Conservation (phyloP, 2,329 filamentous ascomycete genomes). For the Colletotrichum gigasporum region DNA sequence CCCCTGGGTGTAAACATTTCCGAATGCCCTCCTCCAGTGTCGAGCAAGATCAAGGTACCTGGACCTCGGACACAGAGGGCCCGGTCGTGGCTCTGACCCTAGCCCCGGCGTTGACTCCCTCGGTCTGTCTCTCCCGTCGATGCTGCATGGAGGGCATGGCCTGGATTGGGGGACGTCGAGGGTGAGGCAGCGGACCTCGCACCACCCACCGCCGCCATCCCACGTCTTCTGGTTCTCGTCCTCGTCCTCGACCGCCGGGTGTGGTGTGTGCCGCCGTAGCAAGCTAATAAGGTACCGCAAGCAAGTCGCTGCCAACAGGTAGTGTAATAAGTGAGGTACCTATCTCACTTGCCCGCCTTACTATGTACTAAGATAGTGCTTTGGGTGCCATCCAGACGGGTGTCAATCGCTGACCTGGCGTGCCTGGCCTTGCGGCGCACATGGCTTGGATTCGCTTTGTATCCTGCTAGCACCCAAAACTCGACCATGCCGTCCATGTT, state of each 20-base stretch:
- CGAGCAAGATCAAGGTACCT: background rate
- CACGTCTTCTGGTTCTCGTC: background rate
- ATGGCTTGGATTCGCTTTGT: conserved; percentile 4
- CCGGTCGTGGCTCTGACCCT: conserved; percentile 24
- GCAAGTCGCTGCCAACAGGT: too few species aligned
- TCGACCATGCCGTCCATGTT: background rate
- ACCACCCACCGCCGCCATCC: conserved; percentile 8
- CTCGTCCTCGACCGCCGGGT: background rate
- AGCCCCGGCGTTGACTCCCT: conserved; percentile 15
- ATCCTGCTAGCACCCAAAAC: conserved; percentile 20
- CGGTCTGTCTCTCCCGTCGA: conserved; percentile 18
- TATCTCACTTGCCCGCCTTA: too few species aligned
- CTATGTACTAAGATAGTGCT: too few species aligned
- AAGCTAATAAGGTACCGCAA: too few species aligned
- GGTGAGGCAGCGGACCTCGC: conserved; percentile 10
- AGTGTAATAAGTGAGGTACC: too few species aligned
- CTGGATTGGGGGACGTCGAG: background rate
- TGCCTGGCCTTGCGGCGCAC: conserved; percentile 10
- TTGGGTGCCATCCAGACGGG: background rate
- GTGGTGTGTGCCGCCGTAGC: too few species aligned
- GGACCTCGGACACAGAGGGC: conserved; percentile 3
- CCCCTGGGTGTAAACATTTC: background rate
- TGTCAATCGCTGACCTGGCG: conserved; percentile 2
- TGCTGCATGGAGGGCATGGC: conserved; percentile 12
- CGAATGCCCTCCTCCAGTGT: conserved; percentile 5